Conservation (phyloP, 257 asterid species). For the Forsythia viridissima region DNA sequence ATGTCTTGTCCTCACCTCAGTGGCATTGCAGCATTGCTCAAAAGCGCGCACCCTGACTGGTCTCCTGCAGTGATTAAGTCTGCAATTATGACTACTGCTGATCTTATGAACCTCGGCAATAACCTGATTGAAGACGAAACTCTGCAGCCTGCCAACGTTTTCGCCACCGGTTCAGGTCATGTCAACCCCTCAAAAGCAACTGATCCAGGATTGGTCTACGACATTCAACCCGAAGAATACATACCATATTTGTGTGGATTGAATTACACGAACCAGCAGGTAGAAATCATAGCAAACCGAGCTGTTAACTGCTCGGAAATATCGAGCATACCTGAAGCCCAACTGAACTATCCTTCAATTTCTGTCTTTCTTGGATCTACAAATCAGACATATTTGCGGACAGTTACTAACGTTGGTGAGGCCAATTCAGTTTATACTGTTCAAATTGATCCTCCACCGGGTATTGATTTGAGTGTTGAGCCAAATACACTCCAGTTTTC, state of each 20-base stretch:
- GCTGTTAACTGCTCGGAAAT: constrained; percentile 18
- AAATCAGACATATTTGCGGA: constrained; percentile 25
- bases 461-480: constrained; percentile 27
- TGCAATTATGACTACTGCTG: constrained; percentile 45
- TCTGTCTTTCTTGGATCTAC: constrained; percentile 13
- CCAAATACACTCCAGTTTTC: constrained; percentile 34
- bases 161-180: constrained; percentile 39
- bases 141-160: constrained; percentile 8
- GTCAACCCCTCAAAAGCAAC: constrained; percentile 28
- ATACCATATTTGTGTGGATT: constrained; percentile 37
- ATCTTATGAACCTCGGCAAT: constrained; percentile 19
- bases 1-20: constrained; percentile 47
- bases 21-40: constrained; percentile 43
- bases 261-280: constrained; percentile 29
- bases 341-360: constrained; percentile 44
- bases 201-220: constrained; percentile 45
- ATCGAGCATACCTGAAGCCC: constrained; percentile 24
- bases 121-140: constrained; percentile 18
- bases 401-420: constrained; percentile 43
- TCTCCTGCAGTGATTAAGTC: constrained; percentile 38
- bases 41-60: constrained; percentile 34
- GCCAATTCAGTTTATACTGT: constrained; percentile 22
- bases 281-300: constrained; percentile 20
- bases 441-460: neutral
- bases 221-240: constrained; percentile 35